phyloP scores from a whole-genome alignment of 164 flowering plant genomes.

The Vitis rotundifolia region DNA sequence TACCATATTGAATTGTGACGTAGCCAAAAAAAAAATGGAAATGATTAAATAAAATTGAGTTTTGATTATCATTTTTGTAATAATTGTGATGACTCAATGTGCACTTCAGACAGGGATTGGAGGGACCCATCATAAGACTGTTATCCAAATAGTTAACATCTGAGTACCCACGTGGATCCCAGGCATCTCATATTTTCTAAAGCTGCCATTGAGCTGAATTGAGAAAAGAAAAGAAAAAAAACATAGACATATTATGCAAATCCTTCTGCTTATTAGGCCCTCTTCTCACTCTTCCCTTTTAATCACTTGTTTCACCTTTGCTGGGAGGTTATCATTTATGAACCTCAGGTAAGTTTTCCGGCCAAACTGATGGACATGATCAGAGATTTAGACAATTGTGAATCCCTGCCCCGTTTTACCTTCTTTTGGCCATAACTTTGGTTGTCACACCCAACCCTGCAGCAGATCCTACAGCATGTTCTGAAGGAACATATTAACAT shows the following conservation, averaged over 20 bases:
- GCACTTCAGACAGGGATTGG: conserved; percentile 20
- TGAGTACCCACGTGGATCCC: conserved; percentile 19
- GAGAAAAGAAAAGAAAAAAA: background rate
- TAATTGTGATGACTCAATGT: conserved; percentile 24
- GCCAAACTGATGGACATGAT: no score
- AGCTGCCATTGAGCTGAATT: background rate
- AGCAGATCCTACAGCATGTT: no score
- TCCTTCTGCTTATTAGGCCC: background rate
- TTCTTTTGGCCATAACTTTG: no score
- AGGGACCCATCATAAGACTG: conserved; percentile 6
- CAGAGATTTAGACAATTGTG: no score
- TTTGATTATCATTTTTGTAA: conserved; percentile 1
- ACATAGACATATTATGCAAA: background rate
- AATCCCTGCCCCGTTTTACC: no score
- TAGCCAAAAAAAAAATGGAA: conserved; percentile 15
- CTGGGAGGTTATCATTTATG: no score
- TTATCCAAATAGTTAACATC: conserved; percentile 19
- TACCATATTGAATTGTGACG: conserved; percentile 19
- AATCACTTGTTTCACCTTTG: no score
- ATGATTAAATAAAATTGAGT: conserved; percentile 6
- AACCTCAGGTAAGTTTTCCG: no score
- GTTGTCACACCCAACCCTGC: no score
- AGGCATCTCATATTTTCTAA: conserved; percentile 6
- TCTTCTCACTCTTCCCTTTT: no score
- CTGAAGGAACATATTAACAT: no score